Percentiles rank a stretch among this genome's conserved stretches.
phyloP scores from a whole-genome alignment of 139 green algal genomes.

The Tetratostichococcus sp. region DNA sequence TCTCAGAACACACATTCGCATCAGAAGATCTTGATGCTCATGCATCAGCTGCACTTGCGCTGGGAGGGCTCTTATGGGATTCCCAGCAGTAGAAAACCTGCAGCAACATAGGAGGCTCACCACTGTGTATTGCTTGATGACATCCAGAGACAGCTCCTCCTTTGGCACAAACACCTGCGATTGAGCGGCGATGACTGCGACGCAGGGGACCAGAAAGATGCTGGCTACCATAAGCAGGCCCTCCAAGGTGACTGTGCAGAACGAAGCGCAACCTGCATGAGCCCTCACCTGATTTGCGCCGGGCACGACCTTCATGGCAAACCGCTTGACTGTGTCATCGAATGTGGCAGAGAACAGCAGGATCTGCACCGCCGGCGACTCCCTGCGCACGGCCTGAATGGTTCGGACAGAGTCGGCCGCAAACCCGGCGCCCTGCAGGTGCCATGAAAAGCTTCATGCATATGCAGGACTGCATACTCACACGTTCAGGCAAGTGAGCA shows the following conservation, averaged over 20 bases:
- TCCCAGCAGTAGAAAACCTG: no score
- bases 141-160: constrained; percentile 91
- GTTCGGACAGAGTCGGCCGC: constrained; percentile 79
- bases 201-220: no score
- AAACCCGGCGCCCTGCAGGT: constrained; percentile 73
- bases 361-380: constrained; percentile 42
- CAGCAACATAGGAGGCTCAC: constrained; percentile 25
- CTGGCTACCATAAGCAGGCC: no score
- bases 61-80: no score
- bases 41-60: no score
- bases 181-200: neutral
- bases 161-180: constrained; percentile 82
- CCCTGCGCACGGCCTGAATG: constrained; percentile 45
- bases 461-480: no score
- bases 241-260: no score
- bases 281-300: constrained; percentile 64
- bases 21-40: no score
- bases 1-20: neutral
- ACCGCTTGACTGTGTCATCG: constrained; percentile 86
- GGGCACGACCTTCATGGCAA: constrained; percentile 72
- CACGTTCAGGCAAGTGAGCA: no score
- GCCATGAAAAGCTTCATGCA: neutral
- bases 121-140: constrained; percentile 97
- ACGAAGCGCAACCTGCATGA: no score
- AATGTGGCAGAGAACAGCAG: constrained; percentile 98